Evolutionary conservation across 2,329 filamentous ascomycete species (phyloP), one percentile per base, ranked within the genome.

Genomic region (Pseudogymnoascus sp.): DNA sequence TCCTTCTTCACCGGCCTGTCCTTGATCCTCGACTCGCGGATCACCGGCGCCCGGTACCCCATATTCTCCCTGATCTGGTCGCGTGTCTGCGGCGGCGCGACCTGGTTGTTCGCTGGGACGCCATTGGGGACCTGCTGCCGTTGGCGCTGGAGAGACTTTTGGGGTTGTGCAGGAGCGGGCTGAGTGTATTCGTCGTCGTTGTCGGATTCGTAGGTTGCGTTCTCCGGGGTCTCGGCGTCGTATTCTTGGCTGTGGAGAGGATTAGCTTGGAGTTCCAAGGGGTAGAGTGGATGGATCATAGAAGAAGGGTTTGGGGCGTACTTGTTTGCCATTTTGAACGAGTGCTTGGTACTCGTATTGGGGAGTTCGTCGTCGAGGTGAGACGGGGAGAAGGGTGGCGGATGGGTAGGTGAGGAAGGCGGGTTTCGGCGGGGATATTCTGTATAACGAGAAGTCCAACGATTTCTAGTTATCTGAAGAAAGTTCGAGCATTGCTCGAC

Each of bases 11-110:
- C 30, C 19, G 73, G 74, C 9, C 74, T 66, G 66, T 76, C 74
- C 60, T 74, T 71, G 65, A 76, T 76, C 61, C 74, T 69, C 1
- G 74, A 76, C 64, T 77, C 69, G 11, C 70, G 64, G 62, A 72
- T 70, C 3, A 69, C 69, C 1, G 69, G 68, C 5, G 69, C 69
- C 11, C 69, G 59, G 11, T 69, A 68, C 12, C 69, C 69, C 69
- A 70, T 68, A 55, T 64, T 69, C 23, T 69, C 70, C 1, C 67
- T 68, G 11, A 66, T 33, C 12, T 55, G 25, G 9, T 55, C 45
- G n/a, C 45, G 45, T 2, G 45, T 55, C 9, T 6, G 36, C 12
- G 33, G 33, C 33, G 33, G 2, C 33, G 33, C 33, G 33, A 52
- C 4, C 25, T 52, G 25, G 25, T 33, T 19, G 25, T 33, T 55